A percentile compares a stretch with the other conserved stretches of the same genome.
These are phyloP conservation scores for Fusarium euwallaceae DNA, from an alignment of 2,329 filamentous ascomycete genomes.

Conservation along the genomic window DNA sequence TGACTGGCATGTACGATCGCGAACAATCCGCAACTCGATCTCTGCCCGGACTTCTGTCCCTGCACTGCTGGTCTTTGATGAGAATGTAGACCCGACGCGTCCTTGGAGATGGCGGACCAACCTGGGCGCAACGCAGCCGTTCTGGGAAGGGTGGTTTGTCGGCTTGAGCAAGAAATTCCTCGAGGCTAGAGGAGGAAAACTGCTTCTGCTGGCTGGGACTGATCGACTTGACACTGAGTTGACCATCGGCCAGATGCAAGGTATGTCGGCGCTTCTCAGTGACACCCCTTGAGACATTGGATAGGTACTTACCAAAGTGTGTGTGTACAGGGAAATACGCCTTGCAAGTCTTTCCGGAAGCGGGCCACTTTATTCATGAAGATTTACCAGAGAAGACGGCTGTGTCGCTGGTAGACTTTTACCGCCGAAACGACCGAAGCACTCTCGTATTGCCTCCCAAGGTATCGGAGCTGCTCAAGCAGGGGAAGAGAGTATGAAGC, in stretches of 20 bases:
- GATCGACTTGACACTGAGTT: constrained; percentile 91
- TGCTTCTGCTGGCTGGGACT: constrained; percentile 88
- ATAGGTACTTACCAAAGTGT: constrained; percentile 26
- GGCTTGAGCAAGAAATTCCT: constrained; percentile 92
- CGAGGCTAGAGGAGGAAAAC: constrained; percentile 82
- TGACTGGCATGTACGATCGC: constrained; percentile 92
- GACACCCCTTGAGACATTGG: neutral
- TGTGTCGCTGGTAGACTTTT: constrained; percentile 87
- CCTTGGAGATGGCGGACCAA: constrained; percentile 90
- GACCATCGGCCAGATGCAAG: constrained; percentile 98
- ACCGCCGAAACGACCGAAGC: constrained; percentile 88
- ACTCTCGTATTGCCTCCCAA: constrained; percentile 91
- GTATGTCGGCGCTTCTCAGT: constrained; percentile 57
- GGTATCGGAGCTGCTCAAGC: constrained; percentile 78
- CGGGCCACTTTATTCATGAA: constrained; percentile 97
- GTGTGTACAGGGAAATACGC: constrained; percentile 83
- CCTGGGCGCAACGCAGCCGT: constrained; percentile 84
- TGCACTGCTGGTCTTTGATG: constrained; percentile 72
- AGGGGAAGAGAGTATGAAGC: constrained; percentile 69
- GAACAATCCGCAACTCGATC: constrained; percentile 85
- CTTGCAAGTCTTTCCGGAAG: constrained; percentile 92
- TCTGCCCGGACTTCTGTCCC: constrained; percentile 93
- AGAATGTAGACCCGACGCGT: constrained; percentile 53
- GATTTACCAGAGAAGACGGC: constrained; percentile 94
- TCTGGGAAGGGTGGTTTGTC: constrained; percentile 95